phyloP scores from a whole-genome alignment of 1,284 basidiomycete genomes.

The Sporisorium scitamineum region DNA sequence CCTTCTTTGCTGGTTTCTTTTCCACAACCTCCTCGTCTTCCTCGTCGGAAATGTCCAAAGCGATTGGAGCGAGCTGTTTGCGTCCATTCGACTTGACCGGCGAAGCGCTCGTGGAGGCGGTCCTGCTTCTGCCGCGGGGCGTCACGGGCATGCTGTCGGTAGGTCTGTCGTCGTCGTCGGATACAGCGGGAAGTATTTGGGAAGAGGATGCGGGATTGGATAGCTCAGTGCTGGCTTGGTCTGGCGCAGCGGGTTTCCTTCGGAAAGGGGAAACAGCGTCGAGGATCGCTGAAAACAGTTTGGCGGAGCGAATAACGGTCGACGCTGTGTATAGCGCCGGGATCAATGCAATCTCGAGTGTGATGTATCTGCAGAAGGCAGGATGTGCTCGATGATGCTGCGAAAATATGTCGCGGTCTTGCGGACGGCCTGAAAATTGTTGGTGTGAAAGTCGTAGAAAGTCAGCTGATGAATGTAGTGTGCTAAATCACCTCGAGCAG shows the following conservation, averaged over 20 bases:
- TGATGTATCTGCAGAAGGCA: not conserved
- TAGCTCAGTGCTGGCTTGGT: not conserved
- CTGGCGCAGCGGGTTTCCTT: conserved; percentile 20
- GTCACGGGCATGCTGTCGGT: conserved; percentile 16
- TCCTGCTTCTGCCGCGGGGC: conserved; percentile 26
- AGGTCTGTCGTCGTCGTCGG: not conserved
- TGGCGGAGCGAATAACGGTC: conserved; percentile 1
- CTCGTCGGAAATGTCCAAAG: conserved; percentile 26
- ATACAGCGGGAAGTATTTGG: not conserved
- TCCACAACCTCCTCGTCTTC: conserved; percentile 20
- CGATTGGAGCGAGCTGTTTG: conserved; percentile 1
- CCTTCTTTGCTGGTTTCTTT: conserved; percentile 6
- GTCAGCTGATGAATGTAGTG: not conserved
- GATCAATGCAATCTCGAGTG: not conserved
- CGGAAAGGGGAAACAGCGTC: conserved; percentile 24
- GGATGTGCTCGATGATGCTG: not conserved
- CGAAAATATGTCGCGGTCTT: not conserved
- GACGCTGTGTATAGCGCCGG: conserved; percentile 6
- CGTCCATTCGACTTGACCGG: conserved; percentile 31
- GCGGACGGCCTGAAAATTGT: not conserved
- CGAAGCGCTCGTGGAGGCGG: conserved; percentile 24
- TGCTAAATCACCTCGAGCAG: not conserved
- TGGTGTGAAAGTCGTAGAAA: not conserved
- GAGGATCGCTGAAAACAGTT: conserved; percentile 28
- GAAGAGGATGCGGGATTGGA: not conserved